Evolutionary conservation across 805 yeast genomes (phyloP), one percentile per base, ranked within the genome.

Genomic region (Isabelozyma rhagii): DNA sequence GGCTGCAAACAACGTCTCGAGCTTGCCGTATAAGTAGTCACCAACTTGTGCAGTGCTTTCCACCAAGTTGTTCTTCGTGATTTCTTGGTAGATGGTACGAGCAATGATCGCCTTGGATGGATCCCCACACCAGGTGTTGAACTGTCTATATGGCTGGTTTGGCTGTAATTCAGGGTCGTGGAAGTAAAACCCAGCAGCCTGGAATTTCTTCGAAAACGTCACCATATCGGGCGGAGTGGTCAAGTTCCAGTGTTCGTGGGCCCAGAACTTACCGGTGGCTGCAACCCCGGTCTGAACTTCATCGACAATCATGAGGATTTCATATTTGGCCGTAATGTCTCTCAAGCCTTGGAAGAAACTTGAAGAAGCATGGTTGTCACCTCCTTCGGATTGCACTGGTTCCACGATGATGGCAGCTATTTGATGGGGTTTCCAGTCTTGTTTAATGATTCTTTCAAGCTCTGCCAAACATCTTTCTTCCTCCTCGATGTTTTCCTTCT

Each of bases 51-150:
- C 71, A 13, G 83, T 77, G 43, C 74, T 74, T 18, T 66, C 69
- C 40, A 81, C 75, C 52, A 84, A 70, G 50, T 78, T 72, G 53
- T 81, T 66, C 55, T 79, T 74, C 25, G 62, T 55, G 46, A 84
- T 70, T 55, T 83, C 85, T 59, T 80, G 74, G 55, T 78, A 78
- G 55, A 84, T 84, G 51, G 83, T 71, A 55, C 78, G 78, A 39
- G 88, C 87, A 58, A 84, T 73, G 47, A 84, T 69, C 63, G 85
- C 84, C 69, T 81, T 81, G 13, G 87, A 79, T 53, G 89, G 87
- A 64, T 84, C 89, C 57, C 89, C 89, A 66, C 88, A 84, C 89
- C 89, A 84, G 51, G 89, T 84, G 76, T 84, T 84, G 72, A 84
- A 84, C 62, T 84, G 89, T 69, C 89, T 77, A 69, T 80, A 84